Base-by-base conservation (phyloP, 176 grass and related monocot species). In the Lolium perenne region DNA sequence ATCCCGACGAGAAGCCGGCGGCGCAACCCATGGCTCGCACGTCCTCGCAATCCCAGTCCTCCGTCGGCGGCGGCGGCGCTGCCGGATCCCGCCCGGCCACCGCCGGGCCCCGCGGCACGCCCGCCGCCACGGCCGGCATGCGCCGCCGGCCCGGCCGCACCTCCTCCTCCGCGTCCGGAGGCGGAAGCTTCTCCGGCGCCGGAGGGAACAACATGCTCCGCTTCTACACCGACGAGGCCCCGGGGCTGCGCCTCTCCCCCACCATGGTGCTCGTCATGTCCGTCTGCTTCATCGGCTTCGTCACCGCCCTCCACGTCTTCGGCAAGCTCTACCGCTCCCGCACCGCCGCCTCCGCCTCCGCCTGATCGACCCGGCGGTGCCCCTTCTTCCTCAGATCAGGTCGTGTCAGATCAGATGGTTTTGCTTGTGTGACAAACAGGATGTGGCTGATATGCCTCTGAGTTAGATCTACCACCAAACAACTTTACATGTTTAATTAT, bases 151-250 rank as follows among this genome's bases (percentile, higher is more conserved):
- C 73, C 73, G 73, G 89, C 78, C 84, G 87, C 25, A 25, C 48
- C 48, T 35, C 73, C 47, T 75, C 86, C 49, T 76, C 83, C n/a
- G 10, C 69, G 0, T 49, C 48, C 0, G 58, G 76, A 7, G 66
- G 80, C 12, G 89, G 72, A 3, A 84, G 86, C 41, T 89, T 88
- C 89, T 90, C 77, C 8, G 87, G 84, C 48, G 76, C 48, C 35
- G 89, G 81, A 1, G 89, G 86, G 12, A 95, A 82, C 91, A 95
- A 93, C 91, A 95, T 95, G 94, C 91, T 95, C 18, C 86, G 91
- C 54, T 95, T 95, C 91, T 95, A 95, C 89, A 95, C 94, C 78
- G 94, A 95, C 71, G 94, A 95, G 83, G 91, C 82, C 10, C 94
- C 94, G 17, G 87, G 86, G 4, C 84, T 95, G 22, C 90, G 92